Conservation (phyloP, 2,329 filamentous ascomycete genomes). For the Trichoderma sp. region DNA sequence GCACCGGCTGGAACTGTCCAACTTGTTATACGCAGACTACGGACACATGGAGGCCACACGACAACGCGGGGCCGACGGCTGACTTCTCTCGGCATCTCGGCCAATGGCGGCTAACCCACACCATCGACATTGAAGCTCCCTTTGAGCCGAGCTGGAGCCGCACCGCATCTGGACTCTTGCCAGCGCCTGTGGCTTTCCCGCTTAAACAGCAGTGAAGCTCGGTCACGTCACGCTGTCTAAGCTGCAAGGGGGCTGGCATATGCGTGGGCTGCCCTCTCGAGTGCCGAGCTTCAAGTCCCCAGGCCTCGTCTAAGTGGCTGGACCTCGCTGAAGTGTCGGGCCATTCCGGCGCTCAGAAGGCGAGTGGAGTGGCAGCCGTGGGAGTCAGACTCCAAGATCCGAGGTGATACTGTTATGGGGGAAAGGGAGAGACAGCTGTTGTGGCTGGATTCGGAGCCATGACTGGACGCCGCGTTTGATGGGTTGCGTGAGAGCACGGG, state of each 20-base stretch:
- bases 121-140: slow-evolving; percentile 5
- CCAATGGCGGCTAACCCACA: slow-evolving; percentile 43
- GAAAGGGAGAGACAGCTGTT: not conserved
- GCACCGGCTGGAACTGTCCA: not conserved
- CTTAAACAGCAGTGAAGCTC: not conserved
- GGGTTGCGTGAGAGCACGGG: not conserved
- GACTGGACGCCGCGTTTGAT: slow-evolving; percentile 10
- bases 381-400: slow-evolving; percentile 4
- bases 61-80: slow-evolving; percentile 15
- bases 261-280: not conserved
- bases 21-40: not conserved
- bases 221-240: slow-evolving; percentile 13
- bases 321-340: slow-evolving; percentile 9
- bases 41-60: slow-evolving; percentile 16
- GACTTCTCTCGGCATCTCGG: slow-evolving; percentile 37
- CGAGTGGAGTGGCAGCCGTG: not conserved
- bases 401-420: slow-evolving; percentile 12
- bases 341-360: slow-evolving; percentile 21
- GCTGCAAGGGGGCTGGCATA: not conserved
- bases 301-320: slow-evolving; percentile 15
- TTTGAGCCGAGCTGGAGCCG: slow-evolving; percentile 26
- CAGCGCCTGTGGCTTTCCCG: not conserved
- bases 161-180: not conserved
- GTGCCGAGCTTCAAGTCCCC: slow-evolving; percentile 8
- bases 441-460: slow-evolving; percentile 8